Conservation (phyloP, 257 asterid species). For the Solanum corneliomulleri region DNA sequence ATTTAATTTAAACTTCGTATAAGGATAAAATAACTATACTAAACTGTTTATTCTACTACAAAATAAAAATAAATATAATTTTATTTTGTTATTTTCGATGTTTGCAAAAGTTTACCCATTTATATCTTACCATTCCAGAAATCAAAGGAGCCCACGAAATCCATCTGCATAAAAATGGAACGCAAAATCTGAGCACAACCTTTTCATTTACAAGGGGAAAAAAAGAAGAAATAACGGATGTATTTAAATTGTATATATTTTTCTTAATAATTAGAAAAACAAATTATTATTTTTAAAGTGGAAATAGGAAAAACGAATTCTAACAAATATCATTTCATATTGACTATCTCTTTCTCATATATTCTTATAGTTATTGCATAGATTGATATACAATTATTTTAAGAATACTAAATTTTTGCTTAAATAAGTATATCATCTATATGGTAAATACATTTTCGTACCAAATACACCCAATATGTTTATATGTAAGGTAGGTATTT, state of each 20-base stretch:
- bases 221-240: background rate
- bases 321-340: background rate
- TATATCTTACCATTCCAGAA: conserved; percentile 28
- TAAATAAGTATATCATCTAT: background rate
- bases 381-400: background rate
- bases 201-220: background rate
- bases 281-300: too few relatives aligned
- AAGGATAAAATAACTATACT: background rate
- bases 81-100: background rate
- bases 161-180: conserved; percentile 26
- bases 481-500: background rate
- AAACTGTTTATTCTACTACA: background rate
- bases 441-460: too few relatives aligned
- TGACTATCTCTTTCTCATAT: background rate
- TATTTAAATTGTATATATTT: background rate
- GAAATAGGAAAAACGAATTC: too few relatives aligned
- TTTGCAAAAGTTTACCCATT: background rate
- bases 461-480: background rate
- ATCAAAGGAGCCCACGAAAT: conserved; percentile 21
- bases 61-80: background rate
- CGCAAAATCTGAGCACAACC: background rate
- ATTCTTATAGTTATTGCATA: background rate
- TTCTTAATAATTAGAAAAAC: background rate
- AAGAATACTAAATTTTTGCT: background rate
- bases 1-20: too few relatives aligned